These are phyloP conservation scores for Yamadazyma sp. DNA, from an alignment of 1,139 yeast species.

Conservation along the genomic window DNA sequence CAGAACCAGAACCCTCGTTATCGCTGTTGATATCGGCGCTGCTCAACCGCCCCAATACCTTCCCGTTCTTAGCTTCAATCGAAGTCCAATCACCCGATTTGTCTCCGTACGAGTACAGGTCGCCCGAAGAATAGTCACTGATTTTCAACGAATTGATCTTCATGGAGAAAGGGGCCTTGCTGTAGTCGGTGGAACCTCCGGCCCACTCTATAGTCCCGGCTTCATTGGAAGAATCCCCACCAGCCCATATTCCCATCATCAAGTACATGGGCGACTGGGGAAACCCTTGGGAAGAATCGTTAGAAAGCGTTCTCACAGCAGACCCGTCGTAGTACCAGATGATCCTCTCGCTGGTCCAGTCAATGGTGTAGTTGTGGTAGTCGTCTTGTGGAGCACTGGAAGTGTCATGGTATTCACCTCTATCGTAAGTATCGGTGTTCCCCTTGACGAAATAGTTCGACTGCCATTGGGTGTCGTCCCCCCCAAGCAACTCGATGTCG, in stretches of 20 bases:
- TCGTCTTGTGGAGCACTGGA: conserved; percentile 43
- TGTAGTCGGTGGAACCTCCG: conserved; percentile 41
- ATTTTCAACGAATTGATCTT: conserved; percentile 27
- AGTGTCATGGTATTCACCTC: conserved; percentile 64
- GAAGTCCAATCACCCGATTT: conserved; percentile 64
- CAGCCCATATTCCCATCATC: conserved; percentile 45
- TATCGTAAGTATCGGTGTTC: conserved; percentile 62
- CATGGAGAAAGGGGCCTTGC: conserved; percentile 38
- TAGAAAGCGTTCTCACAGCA: conserved; percentile 40
- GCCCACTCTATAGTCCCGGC: conserved; percentile 53
- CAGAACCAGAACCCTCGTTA: conserved; percentile 4
- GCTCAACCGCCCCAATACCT: conserved; percentile 55
- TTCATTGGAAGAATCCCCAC: conserved; percentile 46
- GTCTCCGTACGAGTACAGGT: conserved; percentile 45
- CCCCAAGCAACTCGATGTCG: conserved; percentile 78
- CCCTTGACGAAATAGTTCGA: conserved; percentile 80
- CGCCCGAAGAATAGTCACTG: conserved; percentile 37
- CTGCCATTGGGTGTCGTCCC: conserved; percentile 68
- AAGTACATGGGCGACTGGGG: conserved; percentile 54
- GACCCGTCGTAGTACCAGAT: conserved; percentile 47
- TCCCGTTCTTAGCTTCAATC: conserved; percentile 63
- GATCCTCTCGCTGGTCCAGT: conserved; percentile 32
- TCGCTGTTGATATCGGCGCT: conserved; percentile 30
- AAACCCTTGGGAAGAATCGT: conserved; percentile 40
- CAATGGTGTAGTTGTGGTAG: conserved; percentile 34